Base-by-base conservation (phyloP, 306 rosid genomes). In the Leucaena leucocephala region DNA sequence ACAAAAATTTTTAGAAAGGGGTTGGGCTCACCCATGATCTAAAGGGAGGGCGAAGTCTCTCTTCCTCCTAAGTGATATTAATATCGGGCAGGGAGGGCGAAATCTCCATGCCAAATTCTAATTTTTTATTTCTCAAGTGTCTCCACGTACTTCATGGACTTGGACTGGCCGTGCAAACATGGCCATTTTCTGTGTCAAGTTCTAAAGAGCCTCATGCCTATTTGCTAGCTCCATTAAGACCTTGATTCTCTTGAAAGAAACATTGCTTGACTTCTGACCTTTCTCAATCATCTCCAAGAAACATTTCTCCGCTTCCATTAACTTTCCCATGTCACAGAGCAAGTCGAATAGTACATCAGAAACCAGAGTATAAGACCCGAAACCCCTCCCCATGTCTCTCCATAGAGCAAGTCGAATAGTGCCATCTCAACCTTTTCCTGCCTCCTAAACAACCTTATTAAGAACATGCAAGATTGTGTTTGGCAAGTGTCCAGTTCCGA, bases 341-440 rank as follows among this genome's bases (percentile, higher is more conserved):
- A 94, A 79, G 85, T 89, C 97, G 81, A 94, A 86, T 81, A 94
- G 78, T 74, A 92, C 93, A 82, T 94, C 98, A 76, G 97, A 92
- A 63, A 94, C 95, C 85, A 94, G 82, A 4, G 80, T 80, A 78
- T 80, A 91, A 14, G 97, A 84, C 75, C 97, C 98, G 79, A 92
- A 94, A 50, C 95, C 98, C 89, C 80, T 92, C 80, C 87, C 90
- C 98, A 92, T 94, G 85, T 94, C 95, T 78, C 87, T 87, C 98
- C 97, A 94, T 48, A 94, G n/a, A n/a, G n/a, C n/a, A n/a, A n/a
- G n/a, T n/a, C n/a, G n/a, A n/a, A n/a, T 84, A 94, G 57, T 2
- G 92, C 98, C 97, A 92, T 89, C 46, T 92, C 97, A 74, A 87
- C 92, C 82, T 88, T 89, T 72, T 94, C 97, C 34, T 86, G 89